A percentile compares a stretch with the other conserved stretches of the same genome.
phyloP scores from a whole-genome alignment of 306 rosid genomes.

The Quercus robur region DNA sequence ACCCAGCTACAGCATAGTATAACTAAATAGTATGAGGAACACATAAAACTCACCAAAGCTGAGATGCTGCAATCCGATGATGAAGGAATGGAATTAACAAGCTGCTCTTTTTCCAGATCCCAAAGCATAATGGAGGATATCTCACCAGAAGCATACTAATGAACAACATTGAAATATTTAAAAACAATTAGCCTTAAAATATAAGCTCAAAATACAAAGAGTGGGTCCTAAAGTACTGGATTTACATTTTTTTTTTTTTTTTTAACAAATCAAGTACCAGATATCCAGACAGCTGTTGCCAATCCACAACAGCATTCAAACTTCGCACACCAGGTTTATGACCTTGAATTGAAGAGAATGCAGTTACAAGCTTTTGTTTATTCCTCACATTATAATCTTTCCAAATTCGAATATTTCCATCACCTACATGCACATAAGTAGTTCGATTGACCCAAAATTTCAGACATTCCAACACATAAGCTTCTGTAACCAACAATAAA shows the following conservation, averaged over 20 bases:
- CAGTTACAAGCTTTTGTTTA: conserved; percentile 91
- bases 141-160: conserved; percentile 91
- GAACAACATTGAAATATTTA: conserved; percentile 21
- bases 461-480: conserved; percentile 1
- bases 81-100: conserved; percentile 67
- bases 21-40: neutral
- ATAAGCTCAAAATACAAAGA: neutral
- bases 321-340: conserved; percentile 84
- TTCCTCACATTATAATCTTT: conserved; percentile 78
- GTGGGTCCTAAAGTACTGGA: neutral
- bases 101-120: conserved; percentile 96
- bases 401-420: conserved; percentile 93
- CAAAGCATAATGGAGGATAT: conserved; percentile 71
- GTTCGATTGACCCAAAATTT: conserved; percentile 12
- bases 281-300: conserved; percentile 98
- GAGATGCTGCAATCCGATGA: conserved; percentile 86
- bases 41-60: conserved; percentile 66
- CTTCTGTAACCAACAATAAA: conserved; percentile 1
- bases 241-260: too few relatives aligned
- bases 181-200: conserved; percentile 15
- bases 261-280: conserved; percentile 50
- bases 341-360: conserved; percentile 88
- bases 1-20: neutral
- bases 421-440: conserved; percentile 41
- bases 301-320: conserved; percentile 90